Percentiles rank a stretch among this genome's conserved stretches.
Conservation (phyloP, 1,284 basidiomycete genomes). For the Chondrostereum purpureum region DNA sequence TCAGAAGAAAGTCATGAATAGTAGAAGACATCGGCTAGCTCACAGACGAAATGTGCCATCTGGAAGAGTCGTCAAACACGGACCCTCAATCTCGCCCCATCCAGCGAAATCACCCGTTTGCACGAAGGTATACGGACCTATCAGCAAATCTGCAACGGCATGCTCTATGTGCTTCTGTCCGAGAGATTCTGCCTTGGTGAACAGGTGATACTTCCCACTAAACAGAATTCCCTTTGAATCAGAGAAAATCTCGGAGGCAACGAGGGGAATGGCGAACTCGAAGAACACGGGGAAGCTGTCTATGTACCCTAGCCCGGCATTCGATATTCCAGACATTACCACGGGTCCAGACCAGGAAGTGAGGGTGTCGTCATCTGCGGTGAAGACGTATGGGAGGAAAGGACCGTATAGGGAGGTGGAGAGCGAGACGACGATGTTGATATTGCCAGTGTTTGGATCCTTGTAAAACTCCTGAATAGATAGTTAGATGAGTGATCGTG, state of each 20-base stretch:
- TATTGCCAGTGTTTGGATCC: constrained; percentile 25
- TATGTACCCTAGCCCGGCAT: constrained; percentile 29
- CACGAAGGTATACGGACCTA: constrained; percentile 27
- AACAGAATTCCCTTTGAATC: not conserved
- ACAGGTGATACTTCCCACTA: constrained; percentile 28
- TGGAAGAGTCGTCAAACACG: constrained; percentile 23
- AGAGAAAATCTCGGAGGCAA: too few species aligned
- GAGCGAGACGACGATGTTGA: constrained; percentile 28
- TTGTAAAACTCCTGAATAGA: constrained; percentile 27
- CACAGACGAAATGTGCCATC: constrained; percentile 27
- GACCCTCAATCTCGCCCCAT: constrained; percentile 29
- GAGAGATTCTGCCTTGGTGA: constrained; percentile 26
- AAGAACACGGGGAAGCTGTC: constrained; percentile 29
- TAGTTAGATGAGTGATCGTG: not conserved
- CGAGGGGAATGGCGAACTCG: constrained; percentile 19
- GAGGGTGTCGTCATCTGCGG: constrained; percentile 24
- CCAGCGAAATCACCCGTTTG: constrained; percentile 28
- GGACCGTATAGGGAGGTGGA: constrained; percentile 29
- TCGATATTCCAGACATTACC: constrained; percentile 28
- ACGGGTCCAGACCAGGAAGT: constrained; percentile 24
- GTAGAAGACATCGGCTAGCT: too few species aligned
- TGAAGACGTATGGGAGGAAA: constrained; percentile 29
- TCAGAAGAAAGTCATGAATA: not conserved
- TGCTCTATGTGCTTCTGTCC: constrained; percentile 27
- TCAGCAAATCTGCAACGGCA: constrained; percentile 28